These are phyloP conservation scores for Globisporangium sylvaticum DNA, from an alignment of 352 stramenopile genomes.

Conservation along the genomic window DNA sequence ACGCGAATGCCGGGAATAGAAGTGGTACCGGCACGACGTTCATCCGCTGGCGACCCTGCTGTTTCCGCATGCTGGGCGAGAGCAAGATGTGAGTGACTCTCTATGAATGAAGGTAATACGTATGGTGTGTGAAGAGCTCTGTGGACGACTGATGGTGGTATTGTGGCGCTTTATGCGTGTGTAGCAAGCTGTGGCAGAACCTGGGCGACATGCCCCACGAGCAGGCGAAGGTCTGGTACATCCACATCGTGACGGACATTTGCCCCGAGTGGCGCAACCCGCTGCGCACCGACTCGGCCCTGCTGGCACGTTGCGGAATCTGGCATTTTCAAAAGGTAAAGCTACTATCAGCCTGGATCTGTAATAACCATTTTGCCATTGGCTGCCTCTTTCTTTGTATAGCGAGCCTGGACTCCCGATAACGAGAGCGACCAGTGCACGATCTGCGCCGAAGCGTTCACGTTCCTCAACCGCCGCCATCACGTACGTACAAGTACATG, in stretches of 20 bases:
- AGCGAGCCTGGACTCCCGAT: slow-evolving; percentile 69
- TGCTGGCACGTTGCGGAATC: slow-evolving; percentile 45
- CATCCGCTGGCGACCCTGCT: slow-evolving; percentile 30
- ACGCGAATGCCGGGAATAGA: neutral
- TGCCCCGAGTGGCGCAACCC: slow-evolving; percentile 51
- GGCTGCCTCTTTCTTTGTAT: too few relatives aligned
- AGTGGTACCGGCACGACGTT: neutral
- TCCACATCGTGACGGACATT: slow-evolving; percentile 50
- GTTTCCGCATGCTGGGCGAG: slow-evolving; percentile 36
- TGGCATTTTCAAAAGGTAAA: too few relatives aligned
- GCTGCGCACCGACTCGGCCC: slow-evolving; percentile 41
- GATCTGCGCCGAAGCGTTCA: slow-evolving; percentile 60
- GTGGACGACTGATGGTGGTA: neutral
- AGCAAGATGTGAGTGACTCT: slow-evolving; percentile 39
- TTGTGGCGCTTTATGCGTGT: neutral
- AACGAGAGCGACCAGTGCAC: slow-evolving; percentile 52
- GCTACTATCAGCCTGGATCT: too few relatives aligned
- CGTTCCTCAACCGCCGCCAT: slow-evolving; percentile 67
- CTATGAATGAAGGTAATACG: neutral
- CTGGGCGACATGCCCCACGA: slow-evolving; percentile 44
- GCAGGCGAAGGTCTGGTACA: slow-evolving; percentile 48
- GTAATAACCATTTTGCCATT: too few relatives aligned
- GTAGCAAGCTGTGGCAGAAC: slow-evolving; percentile 57
- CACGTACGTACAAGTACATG: slow-evolving; percentile 34
- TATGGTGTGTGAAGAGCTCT: neutral